These are phyloP conservation scores for Clarireedia homoeocarpa DNA, from an alignment of 2,329 filamentous ascomycete species.

Conservation along the genomic window DNA sequence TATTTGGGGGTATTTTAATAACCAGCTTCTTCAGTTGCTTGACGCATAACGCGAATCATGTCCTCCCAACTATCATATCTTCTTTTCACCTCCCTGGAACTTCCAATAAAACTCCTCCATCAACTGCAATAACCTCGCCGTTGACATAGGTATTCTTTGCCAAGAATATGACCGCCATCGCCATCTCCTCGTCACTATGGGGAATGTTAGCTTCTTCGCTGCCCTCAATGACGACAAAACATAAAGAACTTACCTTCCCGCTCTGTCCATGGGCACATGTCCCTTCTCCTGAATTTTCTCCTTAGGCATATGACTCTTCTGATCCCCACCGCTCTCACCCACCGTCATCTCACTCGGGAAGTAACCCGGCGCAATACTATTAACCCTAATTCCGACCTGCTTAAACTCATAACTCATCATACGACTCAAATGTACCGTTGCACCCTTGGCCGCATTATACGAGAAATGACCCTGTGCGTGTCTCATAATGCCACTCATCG, in stretches of 20 bases:
- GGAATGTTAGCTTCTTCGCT: background rate
- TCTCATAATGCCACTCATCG: slow-evolving; percentile 25
- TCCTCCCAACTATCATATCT: too few relatives aligned
- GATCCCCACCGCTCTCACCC: slow-evolving; percentile 36
- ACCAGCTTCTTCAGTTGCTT: too few relatives aligned
- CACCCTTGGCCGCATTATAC: slow-evolving; percentile 39
- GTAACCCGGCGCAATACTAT: slow-evolving; percentile 48
- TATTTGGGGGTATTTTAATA: background rate
- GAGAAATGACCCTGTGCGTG: slow-evolving; percentile 24
- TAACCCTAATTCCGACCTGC: slow-evolving; percentile 46
- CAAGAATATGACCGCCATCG: slow-evolving; percentile 45
- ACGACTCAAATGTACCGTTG: slow-evolving; percentile 45
- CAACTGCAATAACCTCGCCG: slow-evolving; percentile 36
- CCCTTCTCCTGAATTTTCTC: slow-evolving; percentile 44
- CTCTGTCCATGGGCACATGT: slow-evolving; percentile 39
- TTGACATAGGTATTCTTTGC: slow-evolving; percentile 34
- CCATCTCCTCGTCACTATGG: slow-evolving; percentile 40
- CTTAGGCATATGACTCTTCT: slow-evolving; percentile 41
- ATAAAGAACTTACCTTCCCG: slow-evolving; percentile 30
- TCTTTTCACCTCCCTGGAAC: slow-evolving; percentile 23
- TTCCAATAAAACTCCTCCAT: slow-evolving; percentile 39
- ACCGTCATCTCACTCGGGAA: slow-evolving; percentile 40
- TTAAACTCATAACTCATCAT: slow-evolving; percentile 47
- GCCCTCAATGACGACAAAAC: background rate
- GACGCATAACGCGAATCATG: background rate